phyloP scores from a whole-genome alignment of 2,329 filamentous ascomycete species.

The Diaporthe ilicicola region DNA sequence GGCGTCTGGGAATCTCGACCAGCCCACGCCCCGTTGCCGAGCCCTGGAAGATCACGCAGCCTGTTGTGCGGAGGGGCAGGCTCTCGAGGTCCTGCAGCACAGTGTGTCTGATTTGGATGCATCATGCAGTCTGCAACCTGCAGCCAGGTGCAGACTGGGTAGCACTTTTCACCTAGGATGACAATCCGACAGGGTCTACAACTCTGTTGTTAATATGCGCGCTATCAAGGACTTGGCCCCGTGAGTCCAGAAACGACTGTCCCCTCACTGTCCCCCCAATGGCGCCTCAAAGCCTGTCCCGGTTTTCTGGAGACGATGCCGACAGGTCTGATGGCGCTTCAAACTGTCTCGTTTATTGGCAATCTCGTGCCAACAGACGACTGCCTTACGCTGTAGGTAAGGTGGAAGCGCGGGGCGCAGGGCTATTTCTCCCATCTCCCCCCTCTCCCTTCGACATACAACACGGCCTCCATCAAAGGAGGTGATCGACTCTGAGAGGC shows the following conservation, averaged over 20 bases:
- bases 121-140: conserved; percentile 24
- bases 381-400: conserved; percentile 18
- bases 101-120: conserved; percentile 20
- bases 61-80: neutral
- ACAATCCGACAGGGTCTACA: neutral
- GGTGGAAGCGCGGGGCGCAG: conserved; percentile 20
- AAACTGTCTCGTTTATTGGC: conserved; percentile 11
- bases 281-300: conserved; percentile 3
- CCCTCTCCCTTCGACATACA: conserved; percentile 10
- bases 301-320: conserved; percentile 11
- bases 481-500: neutral
- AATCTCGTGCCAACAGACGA: conserved; percentile 13
- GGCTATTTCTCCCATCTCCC: conserved; percentile 11
- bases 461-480: neutral
- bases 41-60: conserved; percentile 11
- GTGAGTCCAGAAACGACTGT: conserved; percentile 11
- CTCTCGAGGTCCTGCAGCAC: conserved; percentile 19
- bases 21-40: conserved; percentile 1
- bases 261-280: conserved; percentile 24
- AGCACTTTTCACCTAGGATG: conserved; percentile 1
- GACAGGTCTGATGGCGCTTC: conserved; percentile 20
- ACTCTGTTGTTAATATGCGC: conserved; percentile 7
- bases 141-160: conserved; percentile 19
- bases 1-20: neutral
- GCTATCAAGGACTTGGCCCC: neutral